Percentiles rank a stretch among this genome's conserved stretches.
Evolutionary conservation across 108 stramenopile genomes (phyloP).

Genomic region (Cyclotella cryptica): DNA sequence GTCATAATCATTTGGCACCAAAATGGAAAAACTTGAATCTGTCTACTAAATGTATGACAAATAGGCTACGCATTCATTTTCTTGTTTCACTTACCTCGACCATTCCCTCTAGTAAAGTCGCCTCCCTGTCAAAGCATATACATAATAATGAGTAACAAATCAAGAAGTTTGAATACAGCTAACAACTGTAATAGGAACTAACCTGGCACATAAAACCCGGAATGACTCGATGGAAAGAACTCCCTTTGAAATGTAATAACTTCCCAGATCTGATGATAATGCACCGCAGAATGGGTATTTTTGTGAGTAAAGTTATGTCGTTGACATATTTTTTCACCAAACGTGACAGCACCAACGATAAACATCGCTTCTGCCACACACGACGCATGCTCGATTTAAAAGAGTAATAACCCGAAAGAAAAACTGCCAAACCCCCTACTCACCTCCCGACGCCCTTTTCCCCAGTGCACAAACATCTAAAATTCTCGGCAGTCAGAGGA

Average conservation of each 20-base stretch:
- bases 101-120: slow-evolving; percentile 82
- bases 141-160: background rate
- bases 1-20: slow-evolving; percentile 28
- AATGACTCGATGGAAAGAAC: slow-evolving; percentile 95
- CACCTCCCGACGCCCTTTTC: slow-evolving; percentile 82
- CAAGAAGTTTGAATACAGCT: background rate
- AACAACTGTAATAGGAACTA: slow-evolving; percentile 12
- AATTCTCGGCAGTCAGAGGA: slow-evolving; percentile 90
- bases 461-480: slow-evolving; percentile 78
- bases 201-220: slow-evolving; percentile 89
- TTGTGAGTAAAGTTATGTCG: background rate
- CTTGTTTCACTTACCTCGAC: slow-evolving; percentile 49
- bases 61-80: background rate
- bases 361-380: background rate
- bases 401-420: background rate
- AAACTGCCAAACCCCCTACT: slow-evolving; percentile 64
- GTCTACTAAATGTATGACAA: background rate
- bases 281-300: background rate
- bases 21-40: background rate
- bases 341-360: background rate
- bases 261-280: slow-evolving; percentile 52
- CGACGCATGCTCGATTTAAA: no score
- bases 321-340: background rate
- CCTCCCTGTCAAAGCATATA: slow-evolving; percentile 38
- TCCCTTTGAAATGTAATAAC: slow-evolving; percentile 91